phyloP scores from a whole-genome alignment of 306 rosid genomes.

The Dalbergia oliveri region DNA sequence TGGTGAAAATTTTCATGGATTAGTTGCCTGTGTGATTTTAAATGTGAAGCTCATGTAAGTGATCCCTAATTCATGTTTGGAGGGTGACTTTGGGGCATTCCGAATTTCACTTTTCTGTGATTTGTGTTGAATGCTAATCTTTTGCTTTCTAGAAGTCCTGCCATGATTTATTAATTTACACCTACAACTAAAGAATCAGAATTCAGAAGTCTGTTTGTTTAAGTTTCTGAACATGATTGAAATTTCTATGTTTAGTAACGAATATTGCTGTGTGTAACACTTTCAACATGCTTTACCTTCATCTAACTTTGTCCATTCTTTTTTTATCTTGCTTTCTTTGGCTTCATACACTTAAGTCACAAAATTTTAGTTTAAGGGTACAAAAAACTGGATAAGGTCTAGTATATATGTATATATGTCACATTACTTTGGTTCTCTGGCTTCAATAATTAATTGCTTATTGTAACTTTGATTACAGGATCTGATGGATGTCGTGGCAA shows the following conservation, averaged over 20 bases:
- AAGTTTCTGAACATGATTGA: neutral
- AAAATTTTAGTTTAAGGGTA: too few relatives aligned
- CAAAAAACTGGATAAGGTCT: neutral
- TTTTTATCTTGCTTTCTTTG: too few relatives aligned
- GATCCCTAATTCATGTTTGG: neutral
- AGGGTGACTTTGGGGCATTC: neutral
- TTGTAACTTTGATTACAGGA: slow-evolving; percentile 45
- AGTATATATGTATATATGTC: neutral
- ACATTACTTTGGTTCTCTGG: too few relatives aligned
- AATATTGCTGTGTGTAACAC: neutral
- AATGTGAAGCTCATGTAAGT: too few relatives aligned
- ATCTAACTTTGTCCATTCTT: neutral
- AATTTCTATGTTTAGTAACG: neutral
- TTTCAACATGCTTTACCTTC: neutral
- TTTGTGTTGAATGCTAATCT: neutral
- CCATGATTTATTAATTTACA: neutral
- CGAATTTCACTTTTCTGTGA: neutral
- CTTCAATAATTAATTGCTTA: slow-evolving; percentile 20
- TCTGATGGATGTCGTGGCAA: slow-evolving; percentile 51
- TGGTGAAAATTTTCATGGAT: too few relatives aligned
- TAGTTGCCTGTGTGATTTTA: too few relatives aligned
- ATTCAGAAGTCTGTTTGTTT: too few relatives aligned
- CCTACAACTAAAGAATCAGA: too few relatives aligned
- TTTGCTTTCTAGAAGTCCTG: slow-evolving; percentile 6
- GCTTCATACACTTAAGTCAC: too few relatives aligned